Evolutionary conservation across 805 yeast genomes (phyloP), one percentile per base, ranked within the genome.

Genomic region (Nakazawaea peltata): DNA sequence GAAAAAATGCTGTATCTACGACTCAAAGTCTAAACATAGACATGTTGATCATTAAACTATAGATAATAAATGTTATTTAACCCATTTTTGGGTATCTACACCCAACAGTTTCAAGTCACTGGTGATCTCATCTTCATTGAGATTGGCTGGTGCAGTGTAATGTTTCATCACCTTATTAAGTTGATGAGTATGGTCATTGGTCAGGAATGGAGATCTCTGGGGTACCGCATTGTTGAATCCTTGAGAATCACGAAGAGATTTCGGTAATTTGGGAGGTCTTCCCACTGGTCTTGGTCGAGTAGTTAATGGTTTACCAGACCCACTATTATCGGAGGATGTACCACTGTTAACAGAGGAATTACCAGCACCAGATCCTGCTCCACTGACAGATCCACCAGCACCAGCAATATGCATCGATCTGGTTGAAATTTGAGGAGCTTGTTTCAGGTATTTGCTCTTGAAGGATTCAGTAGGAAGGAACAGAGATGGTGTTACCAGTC

Each of bases 81-180:
- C 8, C 24, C 22, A 16, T 21, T 21, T 21, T n/a, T 26, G 12
- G 15, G 11, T 13, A 11, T 8, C 12, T 26, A 26, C 12, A 12
- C 40, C 40, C 36, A 37, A 25, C 25, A 28, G n/a, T 15, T 32
- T 28, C 30, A 37, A 37, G 27, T 37, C 40, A 9, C 28, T 17
- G 12, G 18, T 19, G 17, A 37, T 28, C 26, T 37, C 40, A 7
- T 37, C 40, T 16, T 37, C 36, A 3, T 19, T 28, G 4, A 37
- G 18, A 12, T 30, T 26, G 2, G 32, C 14, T 3, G 40, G 36
- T 4, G 33, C 23, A 9, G 15, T 17, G 26, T 32, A 37, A 12
- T 26, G 27, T 32, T 37, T 37, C 40, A 37, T 37, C 13, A 37
- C 30, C 23, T 32, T 37, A 9, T 32, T 30, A n/a, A 32, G 28